Evolutionary conservation across 2,329 filamentous ascomycete genomes (phyloP).

Genomic region (Arthrobotrys megalospora): DNA sequence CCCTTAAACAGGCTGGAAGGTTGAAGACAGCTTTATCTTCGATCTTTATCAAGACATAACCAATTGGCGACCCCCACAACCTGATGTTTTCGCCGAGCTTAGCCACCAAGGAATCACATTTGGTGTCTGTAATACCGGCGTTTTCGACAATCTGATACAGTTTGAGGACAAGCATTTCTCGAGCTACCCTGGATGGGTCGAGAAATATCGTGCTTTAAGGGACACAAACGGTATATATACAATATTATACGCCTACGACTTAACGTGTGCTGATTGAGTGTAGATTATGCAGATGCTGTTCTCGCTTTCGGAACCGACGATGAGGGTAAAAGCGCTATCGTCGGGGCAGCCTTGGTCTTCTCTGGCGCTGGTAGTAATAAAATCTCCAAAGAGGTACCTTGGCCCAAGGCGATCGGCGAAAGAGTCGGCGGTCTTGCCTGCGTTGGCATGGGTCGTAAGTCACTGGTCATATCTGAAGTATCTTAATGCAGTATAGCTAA

Average conservation of each 20-base stretch:
- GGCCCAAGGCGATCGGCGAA: constrained; percentile 65
- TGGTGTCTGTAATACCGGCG: constrained; percentile 61
- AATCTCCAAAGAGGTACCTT: constrained; percentile 65
- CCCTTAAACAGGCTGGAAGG: constrained; percentile 61
- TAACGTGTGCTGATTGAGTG: constrained; percentile 3
- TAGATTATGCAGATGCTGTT: constrained; percentile 64
- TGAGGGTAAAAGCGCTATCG: constrained; percentile 58
- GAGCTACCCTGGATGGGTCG: constrained; percentile 64
- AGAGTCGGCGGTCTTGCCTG: constrained; percentile 64
- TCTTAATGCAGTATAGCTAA: constrained; percentile 12
- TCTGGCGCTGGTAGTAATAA: constrained; percentile 64
- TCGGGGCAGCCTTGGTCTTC: constrained; percentile 65
- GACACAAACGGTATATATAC: constrained; percentile 62
- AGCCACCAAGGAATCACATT: constrained; percentile 63
- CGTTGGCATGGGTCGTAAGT: constrained; percentile 64
- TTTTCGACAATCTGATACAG: constrained; percentile 64
- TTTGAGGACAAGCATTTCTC: constrained; percentile 65
- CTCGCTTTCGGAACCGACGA: constrained; percentile 61
- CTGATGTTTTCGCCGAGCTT: constrained; percentile 61
- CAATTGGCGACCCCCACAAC: constrained; percentile 61
- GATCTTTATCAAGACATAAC: constrained; percentile 64
- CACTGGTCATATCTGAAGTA: not conserved
- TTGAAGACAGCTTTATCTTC: constrained; percentile 64
- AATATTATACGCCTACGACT: not conserved
- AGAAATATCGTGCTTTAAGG: constrained; percentile 64